Conservation (phyloP, 2,329 filamentous ascomycete genomes). For the Aspergillus sp. region DNA sequence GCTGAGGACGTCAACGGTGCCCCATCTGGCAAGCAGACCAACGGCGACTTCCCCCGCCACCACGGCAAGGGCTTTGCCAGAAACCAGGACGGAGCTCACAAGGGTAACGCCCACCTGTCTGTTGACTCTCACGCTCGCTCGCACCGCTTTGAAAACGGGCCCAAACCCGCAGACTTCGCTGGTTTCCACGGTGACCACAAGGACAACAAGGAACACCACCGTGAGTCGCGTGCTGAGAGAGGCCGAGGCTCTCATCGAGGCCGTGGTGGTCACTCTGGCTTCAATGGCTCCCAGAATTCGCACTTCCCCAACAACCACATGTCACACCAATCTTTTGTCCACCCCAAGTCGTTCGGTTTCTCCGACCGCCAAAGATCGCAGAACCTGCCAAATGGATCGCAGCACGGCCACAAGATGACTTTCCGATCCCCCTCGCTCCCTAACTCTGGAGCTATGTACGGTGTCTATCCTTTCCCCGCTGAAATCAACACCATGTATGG, state of each 20-base stretch:
- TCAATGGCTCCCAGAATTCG: conserved; percentile 27
- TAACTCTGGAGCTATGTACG: conserved; percentile 47
- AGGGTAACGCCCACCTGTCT: conserved; percentile 21
- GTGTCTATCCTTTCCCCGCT: conserved; percentile 35
- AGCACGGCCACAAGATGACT: conserved; percentile 47
- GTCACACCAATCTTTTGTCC: conserved; percentile 35
- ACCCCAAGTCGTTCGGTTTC: conserved; percentile 36
- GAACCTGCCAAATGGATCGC: conserved; percentile 29
- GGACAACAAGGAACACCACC: conserved; percentile 31
- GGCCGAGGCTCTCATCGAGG: conserved; percentile 37
- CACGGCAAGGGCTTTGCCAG: conserved; percentile 31
- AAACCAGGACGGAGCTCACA: conserved; percentile 25
- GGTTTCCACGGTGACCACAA: conserved; percentile 27
- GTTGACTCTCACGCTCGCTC: conserved; percentile 34
- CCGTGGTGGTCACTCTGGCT: conserved; percentile 34
- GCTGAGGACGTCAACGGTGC: conserved; percentile 21
- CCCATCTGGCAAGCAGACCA: conserved; percentile 20
- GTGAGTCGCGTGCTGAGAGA: conserved; percentile 35
- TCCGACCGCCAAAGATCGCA: conserved; percentile 41
- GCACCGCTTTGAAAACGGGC: conserved; percentile 33
- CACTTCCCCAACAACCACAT: conserved; percentile 37
- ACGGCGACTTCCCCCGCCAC: conserved; percentile 23
- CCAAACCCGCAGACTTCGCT: conserved; percentile 32
- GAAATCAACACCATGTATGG: conserved; percentile 54
- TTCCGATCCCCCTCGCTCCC: conserved; percentile 61